Evolutionary conservation across 208 protist species (phyloP).

Genomic region (Leishmania tarentolae): DNA sequence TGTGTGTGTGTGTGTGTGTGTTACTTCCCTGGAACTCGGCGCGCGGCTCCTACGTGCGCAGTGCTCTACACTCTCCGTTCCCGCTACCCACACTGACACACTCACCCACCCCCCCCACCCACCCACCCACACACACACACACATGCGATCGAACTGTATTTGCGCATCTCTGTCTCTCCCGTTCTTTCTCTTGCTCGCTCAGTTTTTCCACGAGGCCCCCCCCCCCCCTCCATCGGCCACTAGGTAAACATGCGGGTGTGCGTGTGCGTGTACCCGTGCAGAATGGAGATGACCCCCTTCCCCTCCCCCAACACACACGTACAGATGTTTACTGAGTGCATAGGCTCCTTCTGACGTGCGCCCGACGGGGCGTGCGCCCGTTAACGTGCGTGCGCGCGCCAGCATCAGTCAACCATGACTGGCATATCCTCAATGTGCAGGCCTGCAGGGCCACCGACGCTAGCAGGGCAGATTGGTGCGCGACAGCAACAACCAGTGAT

Average conservation of each 20-base stretch:
- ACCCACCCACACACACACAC: no score
- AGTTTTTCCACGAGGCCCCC: no score
- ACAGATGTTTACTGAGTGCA: neutral
- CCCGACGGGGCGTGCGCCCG: neutral
- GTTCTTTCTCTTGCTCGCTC: neutral
- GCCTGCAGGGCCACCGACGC: neutral
- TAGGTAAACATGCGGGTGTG: no score
- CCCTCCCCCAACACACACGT: neutral
- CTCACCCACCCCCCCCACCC: no score
- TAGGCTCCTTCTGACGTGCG: neutral
- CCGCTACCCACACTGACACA: neutral
- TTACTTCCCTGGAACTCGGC: neutral
- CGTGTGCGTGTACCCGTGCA: no score
- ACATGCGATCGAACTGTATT: neutral
- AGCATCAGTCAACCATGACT: neutral
- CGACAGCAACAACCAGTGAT: neutral
- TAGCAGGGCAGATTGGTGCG: slow-evolving; percentile 5
- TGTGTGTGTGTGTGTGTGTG: neutral
- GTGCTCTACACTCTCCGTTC: neutral
- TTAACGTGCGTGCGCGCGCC: neutral
- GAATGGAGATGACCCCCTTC: no score
- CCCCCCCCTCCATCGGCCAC: no score
- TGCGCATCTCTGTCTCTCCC: no score
- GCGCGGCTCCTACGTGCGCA: no score
- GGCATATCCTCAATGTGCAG: neutral